phyloP scores from a whole-genome alignment of 73 alveolate species.

The Paramecium caudatum region DNA sequence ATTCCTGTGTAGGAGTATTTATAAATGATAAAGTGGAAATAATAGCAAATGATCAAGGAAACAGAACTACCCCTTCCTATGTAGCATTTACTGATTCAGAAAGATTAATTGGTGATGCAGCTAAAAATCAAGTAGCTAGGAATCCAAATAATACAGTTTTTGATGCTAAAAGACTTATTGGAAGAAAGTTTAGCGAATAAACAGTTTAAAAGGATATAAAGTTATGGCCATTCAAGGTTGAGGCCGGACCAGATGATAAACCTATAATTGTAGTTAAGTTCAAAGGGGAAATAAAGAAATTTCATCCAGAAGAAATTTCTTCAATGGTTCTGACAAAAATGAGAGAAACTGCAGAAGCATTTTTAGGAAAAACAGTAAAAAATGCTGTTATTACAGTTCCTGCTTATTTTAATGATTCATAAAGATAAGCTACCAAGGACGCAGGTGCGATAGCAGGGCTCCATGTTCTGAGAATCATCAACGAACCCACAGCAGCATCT shows the following conservation, averaged over 20 bases:
- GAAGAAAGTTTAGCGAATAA: conserved; percentile 93
- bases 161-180: conserved; percentile 94
- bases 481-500: conserved; percentile 94
- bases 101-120: conserved; percentile 98
- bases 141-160: conserved; percentile 95
- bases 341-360: conserved; percentile 95
- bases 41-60: conserved; percentile 97
- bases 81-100: conserved; percentile 98
- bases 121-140: conserved; percentile 95
- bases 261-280: conserved; percentile 90
- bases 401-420: conserved; percentile 88
- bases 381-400: conserved; percentile 94
- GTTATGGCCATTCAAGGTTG: conserved; percentile 96
- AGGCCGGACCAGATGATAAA: conserved; percentile 91
- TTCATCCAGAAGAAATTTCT: conserved; percentile 96
- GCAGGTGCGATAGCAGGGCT: conserved; percentile 97
- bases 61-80: conserved; percentile 97
- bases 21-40: conserved; percentile 98
- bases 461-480: conserved; percentile 91
- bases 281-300: conserved; percentile 91
- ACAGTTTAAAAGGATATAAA: conserved; percentile 92
- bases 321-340: conserved; percentile 94
- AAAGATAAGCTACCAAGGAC: conserved; percentile 96
- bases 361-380: conserved; percentile 83
- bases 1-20: conserved; percentile 97